These are phyloP conservation scores for Bipolaris cookei DNA, from an alignment of 2,329 filamentous ascomycete genomes.

Conservation along the genomic window DNA sequence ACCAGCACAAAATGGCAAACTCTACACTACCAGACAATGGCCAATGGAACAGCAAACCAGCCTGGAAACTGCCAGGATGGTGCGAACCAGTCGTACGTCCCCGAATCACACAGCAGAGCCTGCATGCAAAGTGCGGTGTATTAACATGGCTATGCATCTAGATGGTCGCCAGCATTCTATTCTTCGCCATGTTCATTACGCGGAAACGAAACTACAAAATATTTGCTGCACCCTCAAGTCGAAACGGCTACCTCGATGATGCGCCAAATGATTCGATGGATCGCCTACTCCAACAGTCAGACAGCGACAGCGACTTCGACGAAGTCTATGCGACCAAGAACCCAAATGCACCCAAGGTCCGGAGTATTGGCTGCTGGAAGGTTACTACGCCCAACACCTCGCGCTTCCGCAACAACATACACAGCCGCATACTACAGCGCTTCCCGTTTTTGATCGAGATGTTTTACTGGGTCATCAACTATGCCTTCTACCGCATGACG, in stretches of 20 bases:
- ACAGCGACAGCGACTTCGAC: constrained; percentile 48
- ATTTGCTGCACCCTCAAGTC: constrained; percentile 38
- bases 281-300: constrained; percentile 47
- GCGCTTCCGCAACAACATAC: constrained; percentile 65
- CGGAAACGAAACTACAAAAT: constrained; percentile 55
- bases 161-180: constrained; percentile 60
- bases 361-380: constrained; percentile 59
- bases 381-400: constrained; percentile 64
- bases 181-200: constrained; percentile 58
- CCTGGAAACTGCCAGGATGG: constrained; percentile 53
- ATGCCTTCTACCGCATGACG: constrained; percentile 68
- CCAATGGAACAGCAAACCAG: constrained; percentile 51
- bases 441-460: constrained; percentile 75
- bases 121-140: neutral
- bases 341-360: constrained; percentile 54
- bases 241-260: constrained; percentile 45
- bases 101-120: neutral
- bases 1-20: constrained; percentile 20
- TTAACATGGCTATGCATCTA: constrained; percentile 28
- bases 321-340: constrained; percentile 48
- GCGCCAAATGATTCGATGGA: constrained; percentile 49
- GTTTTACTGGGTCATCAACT: constrained; percentile 75
- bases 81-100: constrained; percentile 49
- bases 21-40: constrained; percentile 18
- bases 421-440: constrained; percentile 69